Evolutionary conservation across 768 basidiomycete genomes (phyloP), one percentile per base, ranked within the genome.

Genomic region (Rickenella mellea): DNA sequence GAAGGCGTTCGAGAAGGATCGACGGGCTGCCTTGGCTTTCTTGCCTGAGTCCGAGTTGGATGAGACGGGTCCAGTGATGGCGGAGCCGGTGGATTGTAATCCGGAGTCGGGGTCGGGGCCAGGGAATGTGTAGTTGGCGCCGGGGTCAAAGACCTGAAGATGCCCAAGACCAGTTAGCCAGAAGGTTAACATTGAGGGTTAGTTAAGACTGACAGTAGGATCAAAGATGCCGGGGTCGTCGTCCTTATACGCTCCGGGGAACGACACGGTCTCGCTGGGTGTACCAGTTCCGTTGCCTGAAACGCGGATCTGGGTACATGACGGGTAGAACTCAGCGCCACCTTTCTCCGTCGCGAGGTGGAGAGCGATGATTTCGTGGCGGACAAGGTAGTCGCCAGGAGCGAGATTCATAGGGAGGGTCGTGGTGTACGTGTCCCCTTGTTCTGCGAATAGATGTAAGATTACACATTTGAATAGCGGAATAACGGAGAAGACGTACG

Each of bases 281-380:
- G 47, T 55, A 11, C 73, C 78, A 1, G 67, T 69, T 33, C 69
- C 69, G 39, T 62, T 69, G 9, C 84, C 83, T 2, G 67, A 61
- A 27, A 88, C 57, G 28, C 19, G 39, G 44, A 65, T n/a, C 56
- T 74, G 73, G 2, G 71, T 66, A 57, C 86, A 90, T 21, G 74
- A 73, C 0, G 82, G 78, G 56, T 90, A 90, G 60, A 87, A 89
- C 60, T 90, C 86, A 1, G 83, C 85, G 15, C 81, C 82, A 5
- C 78, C 76, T 14, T 53, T 8, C 2, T 52, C 48, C n/a, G 54
- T 66, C 5, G 71, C 84, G 35, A 78, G 68, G 52, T 88, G 86
- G 11, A 88, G 73, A 8, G 80, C 79, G 56, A 88, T 79, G 58
- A 88, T 80, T 56, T 89, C 85, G 56, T 85, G 78, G 1, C 85